These are phyloP conservation scores for Penicillium herquei DNA, from an alignment of 495 filamentous ascomycete genomes.

Conservation along the genomic window DNA sequence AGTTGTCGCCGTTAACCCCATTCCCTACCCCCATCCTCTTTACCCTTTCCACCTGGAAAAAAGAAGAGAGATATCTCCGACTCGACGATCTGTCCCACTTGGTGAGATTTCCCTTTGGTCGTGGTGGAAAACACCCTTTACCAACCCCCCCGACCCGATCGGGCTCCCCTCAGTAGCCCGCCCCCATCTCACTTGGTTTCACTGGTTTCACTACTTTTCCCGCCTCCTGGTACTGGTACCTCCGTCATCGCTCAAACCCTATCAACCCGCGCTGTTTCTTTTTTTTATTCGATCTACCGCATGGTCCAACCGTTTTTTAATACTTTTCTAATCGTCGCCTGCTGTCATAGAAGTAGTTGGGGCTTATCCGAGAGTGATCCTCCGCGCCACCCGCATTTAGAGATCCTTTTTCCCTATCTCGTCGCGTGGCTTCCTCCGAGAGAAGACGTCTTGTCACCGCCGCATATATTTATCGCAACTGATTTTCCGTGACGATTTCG, in stretches of 20 bases:
- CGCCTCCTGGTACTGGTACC: slow-evolving; percentile 29
- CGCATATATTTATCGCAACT: slow-evolving; percentile 18
- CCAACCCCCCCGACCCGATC: slow-evolving; percentile 20
- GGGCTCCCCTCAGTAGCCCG: slow-evolving; percentile 14
- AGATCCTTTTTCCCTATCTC: slow-evolving; percentile 69
- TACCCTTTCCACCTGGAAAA: slow-evolving; percentile 15
- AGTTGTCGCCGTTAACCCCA: slow-evolving; percentile 28
- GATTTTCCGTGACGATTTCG: slow-evolving; percentile 4
- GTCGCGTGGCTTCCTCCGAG: slow-evolving; percentile 45
- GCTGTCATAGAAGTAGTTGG: slow-evolving; percentile 7
- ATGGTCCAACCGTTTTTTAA: too few relatives aligned
- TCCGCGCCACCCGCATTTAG: slow-evolving; percentile 43
- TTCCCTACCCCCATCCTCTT: slow-evolving; percentile 29
- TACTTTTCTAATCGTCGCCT: neutral
- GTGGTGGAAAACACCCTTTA: neutral
- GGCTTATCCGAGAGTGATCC: slow-evolving; percentile 4
- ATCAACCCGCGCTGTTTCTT: slow-evolving; percentile 29
- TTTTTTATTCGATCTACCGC: slow-evolving; percentile 2
- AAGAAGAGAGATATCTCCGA: neutral
- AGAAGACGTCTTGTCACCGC: slow-evolving; percentile 10
- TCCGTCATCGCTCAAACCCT: slow-evolving; percentile 35
- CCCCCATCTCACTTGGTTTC: slow-evolving; percentile 14
- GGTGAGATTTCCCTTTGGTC: slow-evolving; percentile 7
- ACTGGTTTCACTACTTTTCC: slow-evolving; percentile 15
- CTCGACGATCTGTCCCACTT: slow-evolving; percentile 10